Conservation (phyloP, 257 asterid genomes). For the Plantago major region DNA sequence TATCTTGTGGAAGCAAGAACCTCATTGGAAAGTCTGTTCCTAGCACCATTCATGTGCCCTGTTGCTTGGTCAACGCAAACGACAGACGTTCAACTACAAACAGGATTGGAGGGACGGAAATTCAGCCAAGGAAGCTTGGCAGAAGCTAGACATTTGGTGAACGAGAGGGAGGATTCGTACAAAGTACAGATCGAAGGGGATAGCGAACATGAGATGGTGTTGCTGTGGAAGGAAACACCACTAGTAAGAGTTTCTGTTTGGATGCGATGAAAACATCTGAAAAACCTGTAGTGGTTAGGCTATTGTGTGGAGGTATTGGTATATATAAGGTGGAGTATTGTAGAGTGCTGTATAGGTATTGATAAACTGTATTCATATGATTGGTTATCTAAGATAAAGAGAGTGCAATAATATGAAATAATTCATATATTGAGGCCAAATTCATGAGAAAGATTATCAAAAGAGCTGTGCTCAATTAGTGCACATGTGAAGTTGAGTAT, state of each 20-base stretch:
- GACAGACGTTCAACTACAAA: conserved; percentile 26
- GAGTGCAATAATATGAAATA: not conserved
- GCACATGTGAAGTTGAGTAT: no score
- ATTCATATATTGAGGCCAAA: not conserved
- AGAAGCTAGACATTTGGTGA: conserved; percentile 56
- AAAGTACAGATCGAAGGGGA: conserved; percentile 29
- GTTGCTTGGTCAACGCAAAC: conserved; percentile 42
- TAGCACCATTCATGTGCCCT: conserved; percentile 49
- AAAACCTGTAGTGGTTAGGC: conserved; percentile 10
- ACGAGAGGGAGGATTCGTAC: conserved; percentile 34
- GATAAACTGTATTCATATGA: not conserved
- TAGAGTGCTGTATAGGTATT: not conserved
- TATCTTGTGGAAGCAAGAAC: conserved; percentile 62
- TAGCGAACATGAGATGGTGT: conserved; percentile 44
- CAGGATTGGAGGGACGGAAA: conserved; percentile 27
- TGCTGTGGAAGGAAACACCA: conserved; percentile 57
- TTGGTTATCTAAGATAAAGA: not conserved
- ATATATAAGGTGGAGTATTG: not conserved
- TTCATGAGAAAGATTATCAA: no score
- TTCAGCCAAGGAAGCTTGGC: conserved; percentile 41
- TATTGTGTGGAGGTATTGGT: not conserved
- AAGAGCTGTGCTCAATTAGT: no score
- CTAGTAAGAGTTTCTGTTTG: conserved; percentile 64
- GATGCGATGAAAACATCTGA: conserved; percentile 30
- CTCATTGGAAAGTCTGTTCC: conserved; percentile 51